Percentiles rank a stretch among this genome's conserved stretches.
phyloP scores from a whole-genome alignment of 306 rosid genomes.

The Rosa persica region DNA sequence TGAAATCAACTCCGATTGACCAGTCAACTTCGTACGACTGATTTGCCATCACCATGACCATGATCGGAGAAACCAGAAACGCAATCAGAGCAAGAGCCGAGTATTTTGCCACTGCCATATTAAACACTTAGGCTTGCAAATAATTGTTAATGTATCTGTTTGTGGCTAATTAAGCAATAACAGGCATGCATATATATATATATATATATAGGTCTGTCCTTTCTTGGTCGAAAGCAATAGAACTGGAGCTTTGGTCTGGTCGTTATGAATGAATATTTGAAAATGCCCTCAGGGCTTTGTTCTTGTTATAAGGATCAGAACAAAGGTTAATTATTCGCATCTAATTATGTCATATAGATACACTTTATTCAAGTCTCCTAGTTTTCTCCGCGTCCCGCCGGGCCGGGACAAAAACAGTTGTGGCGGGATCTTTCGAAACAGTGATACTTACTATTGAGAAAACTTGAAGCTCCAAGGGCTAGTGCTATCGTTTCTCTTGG shows the following conservation, averaged over 20 bases:
- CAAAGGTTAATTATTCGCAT: background rate
- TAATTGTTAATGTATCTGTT: background rate
- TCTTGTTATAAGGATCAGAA: background rate
- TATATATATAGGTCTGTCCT: background rate
- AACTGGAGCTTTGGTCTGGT: background rate
- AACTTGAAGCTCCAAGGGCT: too few species aligned
- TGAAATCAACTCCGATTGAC: background rate
- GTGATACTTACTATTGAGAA: too few species aligned
- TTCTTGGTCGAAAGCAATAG: background rate
- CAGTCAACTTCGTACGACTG: background rate
- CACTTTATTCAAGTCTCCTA: background rate
- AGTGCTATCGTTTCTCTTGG: too few species aligned
- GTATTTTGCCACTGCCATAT: background rate
- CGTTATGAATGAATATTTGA: background rate
- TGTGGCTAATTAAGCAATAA: background rate
- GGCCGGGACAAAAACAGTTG: too few species aligned
- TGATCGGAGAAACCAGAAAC: constrained; percentile 1
- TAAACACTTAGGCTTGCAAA: background rate
- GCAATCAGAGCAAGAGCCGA: background rate
- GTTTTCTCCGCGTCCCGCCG: background rate
- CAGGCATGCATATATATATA: background rate
- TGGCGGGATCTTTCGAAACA: too few species aligned
- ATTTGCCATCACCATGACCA: background rate
- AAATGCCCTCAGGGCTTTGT: background rate
- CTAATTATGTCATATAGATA: background rate